These are phyloP conservation scores for Alternaria atra DNA, from an alignment of 2,329 filamentous ascomycete species.

Conservation along the genomic window DNA sequence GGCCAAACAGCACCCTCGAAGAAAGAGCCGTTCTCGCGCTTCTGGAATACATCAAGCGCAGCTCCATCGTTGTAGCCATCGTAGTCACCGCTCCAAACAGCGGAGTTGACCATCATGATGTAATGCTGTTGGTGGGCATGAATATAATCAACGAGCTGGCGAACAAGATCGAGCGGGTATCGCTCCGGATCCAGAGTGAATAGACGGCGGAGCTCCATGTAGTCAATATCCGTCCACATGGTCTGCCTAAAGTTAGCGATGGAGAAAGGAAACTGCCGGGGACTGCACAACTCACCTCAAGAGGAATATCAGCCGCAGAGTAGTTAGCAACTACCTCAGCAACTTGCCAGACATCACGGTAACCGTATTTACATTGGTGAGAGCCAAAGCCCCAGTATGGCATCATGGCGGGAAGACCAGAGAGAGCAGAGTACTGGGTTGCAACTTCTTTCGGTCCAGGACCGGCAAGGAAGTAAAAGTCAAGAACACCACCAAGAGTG, in stretches of 20 bases:
- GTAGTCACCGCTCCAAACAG: slow-evolving; percentile 60
- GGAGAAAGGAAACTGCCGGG: neutral
- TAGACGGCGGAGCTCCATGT: slow-evolving; percentile 68
- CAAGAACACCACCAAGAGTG: slow-evolving; percentile 78
- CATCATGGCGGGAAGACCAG: slow-evolving; percentile 58
- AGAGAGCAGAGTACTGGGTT: slow-evolving; percentile 59
- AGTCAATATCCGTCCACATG: slow-evolving; percentile 78
- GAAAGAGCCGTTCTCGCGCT: slow-evolving; percentile 63
- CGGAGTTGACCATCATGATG: slow-evolving; percentile 81
- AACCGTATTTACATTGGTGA: slow-evolving; percentile 61
- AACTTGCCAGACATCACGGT: slow-evolving; percentile 67
- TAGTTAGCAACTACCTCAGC: slow-evolving; percentile 74
- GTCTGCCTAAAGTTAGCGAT: slow-evolving; percentile 58
- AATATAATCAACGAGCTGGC: slow-evolving; percentile 71
- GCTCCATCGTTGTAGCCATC: slow-evolving; percentile 69
- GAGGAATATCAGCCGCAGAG: slow-evolving; percentile 68
- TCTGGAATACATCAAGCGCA: slow-evolving; percentile 63
- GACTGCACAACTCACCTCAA: slow-evolving; percentile 30
- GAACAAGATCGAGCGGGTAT: slow-evolving; percentile 69
- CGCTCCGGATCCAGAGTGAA: slow-evolving; percentile 72
- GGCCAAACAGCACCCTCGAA: slow-evolving; percentile 79
- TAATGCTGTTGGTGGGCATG: slow-evolving; percentile 74
- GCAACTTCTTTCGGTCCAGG: slow-evolving; percentile 58
- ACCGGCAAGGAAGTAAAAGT: slow-evolving; percentile 65
- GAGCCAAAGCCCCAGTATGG: slow-evolving; percentile 64